Evolutionary conservation across 2,329 filamentous ascomycete genomes (phyloP).

Genomic region (Phoma sp.): DNA sequence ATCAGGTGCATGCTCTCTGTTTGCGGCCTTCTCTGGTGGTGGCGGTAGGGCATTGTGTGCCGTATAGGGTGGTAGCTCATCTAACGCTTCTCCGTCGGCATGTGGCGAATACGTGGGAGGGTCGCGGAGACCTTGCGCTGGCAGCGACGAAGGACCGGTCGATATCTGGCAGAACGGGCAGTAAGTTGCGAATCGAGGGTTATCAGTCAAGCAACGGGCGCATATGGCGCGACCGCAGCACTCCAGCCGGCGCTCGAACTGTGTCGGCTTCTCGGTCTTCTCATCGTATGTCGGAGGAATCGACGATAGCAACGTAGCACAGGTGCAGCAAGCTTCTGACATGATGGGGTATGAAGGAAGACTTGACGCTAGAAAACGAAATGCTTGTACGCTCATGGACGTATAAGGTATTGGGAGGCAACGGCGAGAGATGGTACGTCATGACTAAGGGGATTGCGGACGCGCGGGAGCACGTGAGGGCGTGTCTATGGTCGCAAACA

Average conservation of each 20-base stretch:
- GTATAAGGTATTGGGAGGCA: slow-evolving; percentile 15
- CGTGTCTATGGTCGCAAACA: slow-evolving; percentile 7
- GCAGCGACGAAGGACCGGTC: slow-evolving; percentile 64
- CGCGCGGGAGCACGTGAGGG: slow-evolving; percentile 34
- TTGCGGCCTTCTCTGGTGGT: slow-evolving; percentile 40
- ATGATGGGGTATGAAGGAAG: slow-evolving; percentile 19
- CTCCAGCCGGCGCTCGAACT: slow-evolving; percentile 66
- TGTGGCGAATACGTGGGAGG: slow-evolving; percentile 70
- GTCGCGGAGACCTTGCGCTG: slow-evolving; percentile 68
- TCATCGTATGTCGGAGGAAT: slow-evolving; percentile 61
- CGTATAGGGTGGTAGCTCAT: slow-evolving; percentile 56
- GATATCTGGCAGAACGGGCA: slow-evolving; percentile 82
- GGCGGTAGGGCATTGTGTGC: slow-evolving; percentile 38
- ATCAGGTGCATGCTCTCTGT: slow-evolving; percentile 61
- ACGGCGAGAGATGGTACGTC: slow-evolving; percentile 38
- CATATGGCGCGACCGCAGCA: slow-evolving; percentile 79
- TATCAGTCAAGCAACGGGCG: slow-evolving; percentile 72
- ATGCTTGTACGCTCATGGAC: too few relatives aligned
- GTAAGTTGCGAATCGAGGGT: slow-evolving; percentile 71
- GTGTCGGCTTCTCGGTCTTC: slow-evolving; percentile 67
- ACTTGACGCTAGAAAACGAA: slow-evolving; percentile 1
- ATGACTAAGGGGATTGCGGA: slow-evolving; percentile 39
- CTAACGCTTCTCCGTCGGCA: slow-evolving; percentile 36
- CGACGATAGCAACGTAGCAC: slow-evolving; percentile 67
- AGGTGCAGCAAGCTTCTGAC: slow-evolving; percentile 71